These are phyloP conservation scores for Tylopilus plumbeoviolaceoides DNA, from an alignment of 768 basidiomycete genomes.

Conservation along the genomic window DNA sequence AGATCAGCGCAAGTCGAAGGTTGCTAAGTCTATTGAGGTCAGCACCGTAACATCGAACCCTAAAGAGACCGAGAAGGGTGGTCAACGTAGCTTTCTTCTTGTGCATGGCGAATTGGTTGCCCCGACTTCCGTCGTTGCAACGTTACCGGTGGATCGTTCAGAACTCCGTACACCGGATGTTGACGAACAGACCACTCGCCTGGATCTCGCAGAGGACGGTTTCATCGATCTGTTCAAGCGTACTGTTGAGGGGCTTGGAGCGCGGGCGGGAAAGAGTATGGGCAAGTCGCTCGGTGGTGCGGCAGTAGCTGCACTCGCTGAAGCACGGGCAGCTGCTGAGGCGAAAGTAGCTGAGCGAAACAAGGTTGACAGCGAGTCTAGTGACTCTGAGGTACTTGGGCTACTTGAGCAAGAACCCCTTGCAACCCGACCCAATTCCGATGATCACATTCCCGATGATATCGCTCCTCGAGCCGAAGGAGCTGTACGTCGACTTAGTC, in stretches of 20 bases:
- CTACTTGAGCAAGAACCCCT: slow-evolving; percentile 4
- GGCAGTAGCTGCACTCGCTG: slow-evolving; percentile 53
- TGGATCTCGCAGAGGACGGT: slow-evolving; percentile 33
- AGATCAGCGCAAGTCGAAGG: slow-evolving; percentile 46
- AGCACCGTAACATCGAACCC: slow-evolving; percentile 28
- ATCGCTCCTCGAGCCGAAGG: slow-evolving; percentile 1
- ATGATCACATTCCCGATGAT: neutral
- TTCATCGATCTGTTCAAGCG: slow-evolving; percentile 67
- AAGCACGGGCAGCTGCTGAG: slow-evolving; percentile 63
- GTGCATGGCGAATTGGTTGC: slow-evolving; percentile 1
- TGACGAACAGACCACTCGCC: slow-evolving; percentile 7
- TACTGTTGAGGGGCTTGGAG: slow-evolving; percentile 64
- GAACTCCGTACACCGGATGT: slow-evolving; percentile 27
- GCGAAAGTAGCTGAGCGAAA: slow-evolving; percentile 65
- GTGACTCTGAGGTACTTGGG: slow-evolving; percentile 24
- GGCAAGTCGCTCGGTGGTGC: slow-evolving; percentile 61
- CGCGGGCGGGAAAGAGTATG: slow-evolving; percentile 52
- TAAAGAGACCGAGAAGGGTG: slow-evolving; percentile 7
- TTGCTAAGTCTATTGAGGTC: slow-evolving; percentile 41
- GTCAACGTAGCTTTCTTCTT: slow-evolving; percentile 1
- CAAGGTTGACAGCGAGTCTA: slow-evolving; percentile 37
- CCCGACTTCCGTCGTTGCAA: neutral
- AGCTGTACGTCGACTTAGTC: slow-evolving; percentile 42
- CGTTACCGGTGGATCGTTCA: neutral
- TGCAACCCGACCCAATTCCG: neutral